Percentiles rank a stretch among this genome's conserved stretches.
Conservation (phyloP, 108 stramenopile genomes). For the Craspedostauros australis region DNA sequence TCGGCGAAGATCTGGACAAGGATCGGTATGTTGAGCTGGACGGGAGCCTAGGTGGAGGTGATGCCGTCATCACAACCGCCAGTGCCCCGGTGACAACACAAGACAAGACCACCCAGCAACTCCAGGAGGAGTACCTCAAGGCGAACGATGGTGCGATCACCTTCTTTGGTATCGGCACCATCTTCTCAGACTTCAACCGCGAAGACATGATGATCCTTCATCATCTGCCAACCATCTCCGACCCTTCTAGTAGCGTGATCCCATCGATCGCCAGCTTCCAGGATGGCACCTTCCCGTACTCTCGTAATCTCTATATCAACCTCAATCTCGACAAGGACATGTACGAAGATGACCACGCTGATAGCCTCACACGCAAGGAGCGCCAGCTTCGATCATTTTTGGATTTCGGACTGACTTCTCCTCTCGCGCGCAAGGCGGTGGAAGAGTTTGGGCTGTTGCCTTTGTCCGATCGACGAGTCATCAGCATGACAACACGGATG, state of each 20-base stretch:
- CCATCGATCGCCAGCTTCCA: conserved; percentile 5
- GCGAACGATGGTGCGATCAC: conserved; percentile 6
- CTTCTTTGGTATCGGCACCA: neutral
- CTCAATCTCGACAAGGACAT: neutral
- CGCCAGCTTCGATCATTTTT: neutral
- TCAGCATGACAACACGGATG: neutral
- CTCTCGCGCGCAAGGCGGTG: neutral
- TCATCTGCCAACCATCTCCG: too few relatives aligned
- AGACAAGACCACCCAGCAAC: too few relatives aligned
- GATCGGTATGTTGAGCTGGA: neutral
- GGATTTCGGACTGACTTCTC: conserved; percentile 4
- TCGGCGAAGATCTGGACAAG: conserved; percentile 1
- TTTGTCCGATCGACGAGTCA: neutral
- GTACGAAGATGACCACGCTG: neutral
- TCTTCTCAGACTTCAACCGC: neutral
- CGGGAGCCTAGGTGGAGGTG: neutral
- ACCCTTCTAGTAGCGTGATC: too few relatives aligned
- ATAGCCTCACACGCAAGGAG: neutral
- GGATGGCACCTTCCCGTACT: conserved; percentile 4
- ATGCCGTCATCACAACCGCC: neutral
- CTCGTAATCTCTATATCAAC: conserved; percentile 2
- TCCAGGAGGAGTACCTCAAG: neutral
- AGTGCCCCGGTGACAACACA: too few relatives aligned
- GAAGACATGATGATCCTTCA: conserved; percentile 7
- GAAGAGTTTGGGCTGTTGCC: conserved; percentile 2